Evolutionary conservation across 805 yeast species (phyloP).

Genomic region (Ascoidea rubescens): DNA sequence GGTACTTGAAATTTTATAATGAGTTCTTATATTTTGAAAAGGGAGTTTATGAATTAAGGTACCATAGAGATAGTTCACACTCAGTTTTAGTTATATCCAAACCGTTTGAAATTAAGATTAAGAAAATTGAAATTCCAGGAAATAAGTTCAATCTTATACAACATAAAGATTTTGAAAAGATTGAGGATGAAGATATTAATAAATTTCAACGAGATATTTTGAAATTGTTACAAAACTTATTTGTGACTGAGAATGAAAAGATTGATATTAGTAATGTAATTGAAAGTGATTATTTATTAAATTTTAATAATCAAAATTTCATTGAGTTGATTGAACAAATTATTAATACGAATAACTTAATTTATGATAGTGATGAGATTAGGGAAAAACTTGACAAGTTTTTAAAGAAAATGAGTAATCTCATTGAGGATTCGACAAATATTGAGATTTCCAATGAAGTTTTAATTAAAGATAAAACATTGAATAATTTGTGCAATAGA

Average conservation of each 20-base stretch:
- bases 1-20: constrained; percentile 34
- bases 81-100: constrained; percentile 51
- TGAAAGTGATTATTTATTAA: too few species aligned
- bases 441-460: constrained; percentile 24
- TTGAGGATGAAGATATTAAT: constrained; percentile 3
- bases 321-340: not conserved
- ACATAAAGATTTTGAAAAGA: not conserved
- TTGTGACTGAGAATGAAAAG: not conserved
- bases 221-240: not conserved
- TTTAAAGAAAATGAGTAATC: constrained; percentile 6
- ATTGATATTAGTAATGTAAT: too few species aligned
- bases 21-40: constrained; percentile 44
- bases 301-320: not conserved
- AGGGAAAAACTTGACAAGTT: constrained; percentile 1
- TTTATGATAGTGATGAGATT: not conserved
- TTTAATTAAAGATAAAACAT: constrained; percentile 20
- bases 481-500: constrained; percentile 19
- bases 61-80: constrained; percentile 53
- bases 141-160: not conserved
- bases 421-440: constrained; percentile 23
- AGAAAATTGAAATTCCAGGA: constrained; percentile 18
- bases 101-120: constrained; percentile 47
- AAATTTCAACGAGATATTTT: too few species aligned
- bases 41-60: constrained; percentile 64
- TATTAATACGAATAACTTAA: too few species aligned